Base-by-base conservation (phyloP, 768 basidiomycete species). In the Amanita molliuscula region DNA sequence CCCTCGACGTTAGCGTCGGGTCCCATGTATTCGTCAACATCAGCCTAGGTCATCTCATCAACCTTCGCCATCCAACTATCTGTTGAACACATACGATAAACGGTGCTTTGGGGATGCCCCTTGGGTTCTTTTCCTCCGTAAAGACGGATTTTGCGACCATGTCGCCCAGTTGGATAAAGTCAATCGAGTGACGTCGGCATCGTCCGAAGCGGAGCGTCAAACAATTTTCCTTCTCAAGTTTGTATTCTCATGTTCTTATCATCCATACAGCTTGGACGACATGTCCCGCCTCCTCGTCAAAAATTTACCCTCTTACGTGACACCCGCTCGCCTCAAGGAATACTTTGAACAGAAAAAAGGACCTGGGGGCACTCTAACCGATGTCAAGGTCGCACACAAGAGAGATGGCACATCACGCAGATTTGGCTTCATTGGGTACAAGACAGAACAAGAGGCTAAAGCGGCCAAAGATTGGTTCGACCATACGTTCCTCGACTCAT, bases 371-470 rank as follows among this genome's bases (percentile, higher is more conserved):
- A 78, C 74, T 1, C 74, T 96, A 41, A 99, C 96, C 3, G 96
- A 98, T 67, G 72, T 83, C 44, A 88, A 88, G 62, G 75, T 97
- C 45, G 79, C 90, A 3, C 72, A 72, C 23, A 87, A 88, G 63
- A 68, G 65, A 0, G 82, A 90, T 61, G 92, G 91, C 1, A 83
- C 82, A 0, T 83, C 86, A 0, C 74, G 96, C 6, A 75, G 88
- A 29, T 94, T 99, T 62, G 96, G 88, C 0, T 99, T 98, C 59
- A 73, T 95, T 7, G 96, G 96, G 0, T 97, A 82, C 73, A 91
- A 88, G 67, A 77, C 82, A 0, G 73, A 83, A 26, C 69, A 76
- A 25, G 88, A 96, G 52, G 95, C 95, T 0, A 50, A 66, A 5
- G 71, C 73, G 4, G 93, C 88, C 0, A 78, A 77, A 61, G 77